Evolutionary conservation across 2,329 filamentous ascomycete genomes (phyloP), one percentile per base, ranked within the genome.

Genomic region (Fusarium sp.): DNA sequence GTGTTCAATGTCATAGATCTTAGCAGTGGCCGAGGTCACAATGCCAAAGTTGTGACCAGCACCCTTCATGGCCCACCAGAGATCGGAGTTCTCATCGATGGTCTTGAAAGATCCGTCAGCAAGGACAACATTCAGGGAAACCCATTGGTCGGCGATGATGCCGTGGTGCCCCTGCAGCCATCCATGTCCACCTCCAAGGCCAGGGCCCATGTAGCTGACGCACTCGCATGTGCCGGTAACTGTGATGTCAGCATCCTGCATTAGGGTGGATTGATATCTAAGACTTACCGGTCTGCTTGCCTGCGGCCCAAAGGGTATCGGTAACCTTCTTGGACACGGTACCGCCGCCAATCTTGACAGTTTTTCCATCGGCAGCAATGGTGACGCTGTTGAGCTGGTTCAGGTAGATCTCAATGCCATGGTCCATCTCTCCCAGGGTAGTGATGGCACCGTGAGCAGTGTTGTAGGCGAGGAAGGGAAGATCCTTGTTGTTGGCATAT

Each of bases 401-500:
- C 65, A 89, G 63, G 55, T 80, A 82, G 56, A 89, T 88, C 65
- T 84, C 81, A 15, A 89, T 84, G 5, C 87, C 87, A 54, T 80
- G 76, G 5, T 83, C 70, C 80, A 88, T 85, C 40, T 76, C 79
- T 0, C 83, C 85, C 3, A 89, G 70, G 0, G 84, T 86, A 41
- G 80, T 85, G 47, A 86, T 79, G 4, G 84, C 78, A 4, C 87
- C 88, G 61, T 90, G 88, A 2, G 79, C 82, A 13, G 85, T 85
- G 71, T 86, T 87, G 73, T 80, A 84, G 1, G 86, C 83, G 3
- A 90, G 81, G 65, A 89, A 88, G 0, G 87, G 85, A 3, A 87
- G 60, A 2, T 79, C 70, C 47, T 81, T 76, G 39, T 79, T 71
- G 67, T 84, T 86, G 43, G 87, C 86, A 62, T 80, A 88, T 52